phyloP scores from a whole-genome alignment of 306 rosid species.

The Quercus agrifolia region DNA sequence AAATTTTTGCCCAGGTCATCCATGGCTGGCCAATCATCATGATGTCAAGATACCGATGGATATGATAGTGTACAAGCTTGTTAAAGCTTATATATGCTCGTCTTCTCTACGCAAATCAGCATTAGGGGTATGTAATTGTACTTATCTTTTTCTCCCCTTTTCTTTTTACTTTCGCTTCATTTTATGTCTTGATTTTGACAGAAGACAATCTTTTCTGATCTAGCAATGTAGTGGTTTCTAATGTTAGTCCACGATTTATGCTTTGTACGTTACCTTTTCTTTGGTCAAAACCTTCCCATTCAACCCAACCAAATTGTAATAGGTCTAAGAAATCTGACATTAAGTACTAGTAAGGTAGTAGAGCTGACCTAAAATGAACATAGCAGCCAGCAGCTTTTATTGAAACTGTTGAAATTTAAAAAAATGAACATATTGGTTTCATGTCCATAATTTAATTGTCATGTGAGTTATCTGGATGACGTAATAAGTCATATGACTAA shows the following conservation, averaged over 20 bases:
- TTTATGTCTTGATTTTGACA: not conserved
- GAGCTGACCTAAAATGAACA: not conserved
- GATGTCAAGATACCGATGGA: slow-evolving; percentile 63
- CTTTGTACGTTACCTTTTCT: not conserved
- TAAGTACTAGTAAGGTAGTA: not conserved
- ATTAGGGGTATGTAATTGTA: slow-evolving; percentile 47
- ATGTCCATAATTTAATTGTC: not conserved
- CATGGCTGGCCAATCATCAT: slow-evolving; percentile 57
- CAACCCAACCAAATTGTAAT: not conserved
- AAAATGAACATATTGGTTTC: not conserved
- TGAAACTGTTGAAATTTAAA: not conserved
- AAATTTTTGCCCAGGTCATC: slow-evolving; percentile 57
- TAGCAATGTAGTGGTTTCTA: not conserved
- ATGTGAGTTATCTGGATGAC: too few relatives aligned
- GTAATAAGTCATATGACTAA: too few relatives aligned
- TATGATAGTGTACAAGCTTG: slow-evolving; percentile 63
- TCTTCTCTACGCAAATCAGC: slow-evolving; percentile 79
- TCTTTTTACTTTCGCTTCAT: not conserved
- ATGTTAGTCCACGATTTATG: not conserved
- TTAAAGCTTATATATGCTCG: slow-evolving; percentile 61
- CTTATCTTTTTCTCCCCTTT: not conserved
- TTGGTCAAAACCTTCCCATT: not conserved
- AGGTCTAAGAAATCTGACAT: not conserved
- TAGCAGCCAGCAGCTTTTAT: not conserved
- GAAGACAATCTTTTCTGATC: not conserved